Conservation (phyloP, 73 alveolate genomes). For the Blepharisma japonicum region DNA sequence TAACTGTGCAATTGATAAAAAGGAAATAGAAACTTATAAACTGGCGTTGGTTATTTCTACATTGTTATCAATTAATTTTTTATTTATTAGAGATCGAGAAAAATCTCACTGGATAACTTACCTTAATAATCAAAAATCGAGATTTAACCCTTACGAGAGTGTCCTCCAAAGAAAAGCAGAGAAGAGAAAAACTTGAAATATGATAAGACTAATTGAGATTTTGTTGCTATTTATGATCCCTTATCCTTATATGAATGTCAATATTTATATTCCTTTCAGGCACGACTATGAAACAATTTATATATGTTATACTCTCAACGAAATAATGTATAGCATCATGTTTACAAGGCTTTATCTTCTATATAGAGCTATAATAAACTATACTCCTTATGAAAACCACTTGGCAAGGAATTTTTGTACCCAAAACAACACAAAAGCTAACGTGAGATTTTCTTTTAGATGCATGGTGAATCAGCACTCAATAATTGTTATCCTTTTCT, state of each 20-base stretch:
- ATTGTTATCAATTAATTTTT: not conserved
- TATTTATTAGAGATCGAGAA: not conserved
- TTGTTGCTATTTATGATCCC: not conserved
- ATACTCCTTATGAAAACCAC: not conserved
- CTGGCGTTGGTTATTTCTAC: too few relatives aligned
- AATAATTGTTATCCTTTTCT: not conserved
- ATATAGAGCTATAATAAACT: conserved; percentile 8
- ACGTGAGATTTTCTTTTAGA: conserved; percentile 5
- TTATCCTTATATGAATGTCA: not conserved
- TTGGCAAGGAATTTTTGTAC: not conserved
- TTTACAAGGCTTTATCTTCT: not conserved
- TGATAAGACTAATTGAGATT: not conserved
- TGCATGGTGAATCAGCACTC: not conserved
- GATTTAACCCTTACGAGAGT: too few relatives aligned
- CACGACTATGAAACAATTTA: not conserved
- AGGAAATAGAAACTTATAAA: too few relatives aligned
- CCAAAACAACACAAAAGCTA: not conserved
- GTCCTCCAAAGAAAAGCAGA: too few relatives aligned
- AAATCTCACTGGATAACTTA: conserved; percentile 1
- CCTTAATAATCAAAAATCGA: not conserved
- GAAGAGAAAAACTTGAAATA: too few relatives aligned
- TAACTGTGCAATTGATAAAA: not conserved
- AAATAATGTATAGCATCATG: conserved; percentile 9
- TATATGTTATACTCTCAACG: conserved; percentile 1
- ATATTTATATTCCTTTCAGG: conserved; percentile 3